These are phyloP conservation scores for Coriolopsis trogii DNA, from an alignment of 1,284 basidiomycete species.

Conservation along the genomic window DNA sequence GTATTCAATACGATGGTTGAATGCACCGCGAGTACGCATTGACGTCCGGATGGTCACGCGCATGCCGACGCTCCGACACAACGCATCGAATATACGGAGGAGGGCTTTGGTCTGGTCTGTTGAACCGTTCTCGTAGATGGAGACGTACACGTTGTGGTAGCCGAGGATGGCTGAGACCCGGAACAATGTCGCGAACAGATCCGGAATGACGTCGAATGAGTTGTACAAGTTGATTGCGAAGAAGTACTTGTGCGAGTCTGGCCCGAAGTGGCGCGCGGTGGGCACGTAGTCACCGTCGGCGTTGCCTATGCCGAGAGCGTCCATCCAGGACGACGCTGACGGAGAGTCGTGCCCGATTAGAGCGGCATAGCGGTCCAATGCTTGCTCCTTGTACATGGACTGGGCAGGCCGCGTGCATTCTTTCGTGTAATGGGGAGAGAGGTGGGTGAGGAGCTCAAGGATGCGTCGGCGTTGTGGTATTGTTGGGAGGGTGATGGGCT, in stretches of 20 bases:
- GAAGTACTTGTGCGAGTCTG: constrained; percentile 90
- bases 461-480: constrained; percentile 82
- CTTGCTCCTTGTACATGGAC: constrained; percentile 83
- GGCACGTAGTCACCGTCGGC: constrained; percentile 47
- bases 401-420: constrained; percentile 88
- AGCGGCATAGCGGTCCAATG: constrained; percentile 78
- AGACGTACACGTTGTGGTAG: constrained; percentile 95
- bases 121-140: constrained; percentile 97
- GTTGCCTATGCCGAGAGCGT: constrained; percentile 49
- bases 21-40: constrained; percentile 89
- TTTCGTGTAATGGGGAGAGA: constrained; percentile 88
- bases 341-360: constrained; percentile 79
- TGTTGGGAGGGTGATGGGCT: constrained; percentile 70
- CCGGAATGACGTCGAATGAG: constrained; percentile 97
- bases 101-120: constrained; percentile 96
- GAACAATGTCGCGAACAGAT: constrained; percentile 95
- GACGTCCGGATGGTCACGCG: constrained; percentile 90
- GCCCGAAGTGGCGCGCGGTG: constrained; percentile 43
- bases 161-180: constrained; percentile 87
- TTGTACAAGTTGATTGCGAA: constrained; percentile 98
- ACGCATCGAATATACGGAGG: constrained; percentile 88
- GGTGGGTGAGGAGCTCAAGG: constrained; percentile 81
- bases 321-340: constrained; percentile 65
- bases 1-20: constrained; percentile 98
- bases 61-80: constrained; percentile 86